Base-by-base conservation (phyloP, 176 grass and related monocot genomes). In the Paspalum vaginatum region DNA sequence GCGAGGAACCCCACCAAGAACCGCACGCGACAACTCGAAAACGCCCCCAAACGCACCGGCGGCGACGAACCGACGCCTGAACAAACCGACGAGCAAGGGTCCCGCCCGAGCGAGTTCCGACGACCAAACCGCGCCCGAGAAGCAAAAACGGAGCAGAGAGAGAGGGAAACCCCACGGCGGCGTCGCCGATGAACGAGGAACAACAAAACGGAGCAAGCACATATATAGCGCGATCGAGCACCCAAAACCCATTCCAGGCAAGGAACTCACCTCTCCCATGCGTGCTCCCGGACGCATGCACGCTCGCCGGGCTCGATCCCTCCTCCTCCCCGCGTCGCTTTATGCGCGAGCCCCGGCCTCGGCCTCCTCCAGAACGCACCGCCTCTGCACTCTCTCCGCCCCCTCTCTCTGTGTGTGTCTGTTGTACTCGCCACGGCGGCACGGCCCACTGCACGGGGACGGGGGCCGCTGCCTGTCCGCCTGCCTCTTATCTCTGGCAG, bases 261-360 rank as follows among this genome's bases (percentile, higher is more conserved):
- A 22, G n/a, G 9, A 22, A 25, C 81, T 83, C 81, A 83, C 81
- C 71, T 83, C 81, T 44, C 61, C 81, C 61, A 83, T 83, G 81
- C 16, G 49, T 11, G n/a, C 58, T 52, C 61, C 61, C 57, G 57
- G 57, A 9, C 24, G 69, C 69, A 72, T 47, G 69, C 25, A 25
- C 70, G 16, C 70, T 12, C 70, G 32, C 2, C 32, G 32, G 16
- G 32, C 7, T 15, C 15, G 20, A 15, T 38, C 59, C 52, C 1
- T 24, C 25, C 5, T n/a, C 22, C 55, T 46, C 22, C 13, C 49
- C 32, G 41, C 18, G 12, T 8, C 14, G 48, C 69, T 72, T 72
- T 52, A 53, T 72, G 42, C 38, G 2, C 9, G 4, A 42, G 2
- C 43, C 42, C 9, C 8, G 37, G 1, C 2, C 57, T 9, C 21